Base-by-base conservation (phyloP, 2,329 filamentous ascomycete genomes). In the Apiospora saccharicola region DNA sequence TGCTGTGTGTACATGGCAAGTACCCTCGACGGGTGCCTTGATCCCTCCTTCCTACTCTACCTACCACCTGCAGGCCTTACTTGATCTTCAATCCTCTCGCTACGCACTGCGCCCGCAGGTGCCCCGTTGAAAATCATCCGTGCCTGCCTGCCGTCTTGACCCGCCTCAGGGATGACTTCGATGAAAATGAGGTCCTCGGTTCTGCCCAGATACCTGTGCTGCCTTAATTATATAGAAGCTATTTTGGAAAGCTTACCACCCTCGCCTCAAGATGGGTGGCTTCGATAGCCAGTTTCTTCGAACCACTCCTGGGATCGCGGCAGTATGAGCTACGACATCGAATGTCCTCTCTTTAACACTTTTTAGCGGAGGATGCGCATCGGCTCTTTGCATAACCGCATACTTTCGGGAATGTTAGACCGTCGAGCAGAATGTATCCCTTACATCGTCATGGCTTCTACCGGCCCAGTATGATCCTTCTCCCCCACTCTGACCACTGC, bases 301-400 rank as follows among this genome's bases (percentile, higher is more conserved):
- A 41, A 41, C 3, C 22, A 34, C 24, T 41, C 22, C 34, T 37
- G 19, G 16, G 12, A n/a, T 41, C 30, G 34, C 57, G 34, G 30
- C 34, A 41, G 8, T 7, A 8, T 64, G 22, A 37, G 5, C 34
- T 37, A 64, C 30, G 19, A 41, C 19, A 37, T 41, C 10, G 34
- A 41, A 41, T 41, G 19, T 22, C 30, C 30, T 61, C 53, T 61
- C 19, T 37, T 61, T n/a, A 37, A 37, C 30, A 64, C 57, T 64
- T 30, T 41, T 37, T 41, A 64, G 57, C 57, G 57, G 57, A 41
- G 22, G 12, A 13, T 19, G 19, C 19, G 57, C 57, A 41, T 64
- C 57, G 57, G 57, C 57, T 64, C 57, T 12, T 24, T 64, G 57
- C 57, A 64, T 41, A 64, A 64, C 30, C 57, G 19, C 34, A 64